These are phyloP conservation scores for Mycena epipterygia DNA, from an alignment of 768 basidiomycete species.

Conservation along the genomic window DNA sequence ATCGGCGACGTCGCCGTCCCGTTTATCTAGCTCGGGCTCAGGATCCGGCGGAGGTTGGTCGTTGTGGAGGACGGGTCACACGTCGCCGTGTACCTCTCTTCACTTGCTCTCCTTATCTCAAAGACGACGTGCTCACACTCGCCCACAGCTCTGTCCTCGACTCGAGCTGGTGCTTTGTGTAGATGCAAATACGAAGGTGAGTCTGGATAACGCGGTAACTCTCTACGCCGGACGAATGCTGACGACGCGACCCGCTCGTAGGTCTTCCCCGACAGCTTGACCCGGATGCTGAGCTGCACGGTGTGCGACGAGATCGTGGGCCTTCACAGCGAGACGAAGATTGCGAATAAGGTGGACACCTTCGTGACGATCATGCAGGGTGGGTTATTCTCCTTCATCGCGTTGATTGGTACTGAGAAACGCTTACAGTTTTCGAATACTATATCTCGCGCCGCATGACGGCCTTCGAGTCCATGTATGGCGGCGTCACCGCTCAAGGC, in stretches of 20 bases:
- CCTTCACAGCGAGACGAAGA: slow-evolving; percentile 99
- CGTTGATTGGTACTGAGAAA: slow-evolving; percentile 2
- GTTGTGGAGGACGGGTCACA: too few relatives aligned
- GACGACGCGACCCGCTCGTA: too few relatives aligned
- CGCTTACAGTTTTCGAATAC: slow-evolving; percentile 91
- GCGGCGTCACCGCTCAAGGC: slow-evolving; percentile 99
- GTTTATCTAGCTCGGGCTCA: too few relatives aligned
- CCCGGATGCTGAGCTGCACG: slow-evolving; percentile 97
- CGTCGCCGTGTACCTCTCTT: too few relatives aligned
- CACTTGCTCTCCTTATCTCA: too few relatives aligned
- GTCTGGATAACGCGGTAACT: too few relatives aligned
- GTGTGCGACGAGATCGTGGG: slow-evolving; percentile 98
- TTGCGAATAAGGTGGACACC: slow-evolving; percentile 98
- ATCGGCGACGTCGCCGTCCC: too few relatives aligned
- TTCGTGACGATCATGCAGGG: slow-evolving; percentile 99
- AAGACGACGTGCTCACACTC: too few relatives aligned
- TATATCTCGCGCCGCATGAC: slow-evolving; percentile 99
- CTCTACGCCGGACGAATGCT: too few relatives aligned
- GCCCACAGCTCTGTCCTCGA: too few relatives aligned
- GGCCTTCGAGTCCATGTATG: slow-evolving; percentile 99
- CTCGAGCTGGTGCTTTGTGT: slow-evolving; percentile 95
- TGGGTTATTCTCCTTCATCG: slow-evolving; percentile 52
- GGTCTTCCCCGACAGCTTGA: slow-evolving; percentile 98
- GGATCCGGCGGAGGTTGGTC: too few relatives aligned
- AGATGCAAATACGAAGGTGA: slow-evolving; percentile 98